phyloP scores from a whole-genome alignment of 176 grass and related monocot genomes.

The Phoenix roebelenii region DNA sequence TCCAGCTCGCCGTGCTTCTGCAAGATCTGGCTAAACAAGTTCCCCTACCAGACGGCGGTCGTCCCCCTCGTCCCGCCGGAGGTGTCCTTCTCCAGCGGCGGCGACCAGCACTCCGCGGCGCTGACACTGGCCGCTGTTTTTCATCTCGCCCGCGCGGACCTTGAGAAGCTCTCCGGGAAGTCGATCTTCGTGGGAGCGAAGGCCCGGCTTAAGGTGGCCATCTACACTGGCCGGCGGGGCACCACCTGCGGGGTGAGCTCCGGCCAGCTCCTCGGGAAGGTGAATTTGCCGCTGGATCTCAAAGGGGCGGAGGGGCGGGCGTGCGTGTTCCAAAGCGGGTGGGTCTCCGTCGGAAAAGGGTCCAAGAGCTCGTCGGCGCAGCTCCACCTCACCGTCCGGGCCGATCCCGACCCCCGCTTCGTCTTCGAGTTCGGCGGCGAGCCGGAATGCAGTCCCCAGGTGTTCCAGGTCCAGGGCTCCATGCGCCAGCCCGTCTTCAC shows the following conservation, averaged over 20 bases:
- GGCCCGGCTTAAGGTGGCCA: constrained; percentile 47
- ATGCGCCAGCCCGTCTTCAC: constrained; percentile 92
- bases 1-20: no score
- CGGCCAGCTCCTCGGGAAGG: constrained; percentile 57
- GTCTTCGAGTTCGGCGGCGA: constrained; percentile 93
- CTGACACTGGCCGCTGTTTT: constrained; percentile 33
- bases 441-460: constrained; percentile 84
- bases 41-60: no score
- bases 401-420: constrained; percentile 68
- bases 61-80: no score
- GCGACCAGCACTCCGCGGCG: no score
- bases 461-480: constrained; percentile 46
- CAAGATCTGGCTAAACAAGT: no score
- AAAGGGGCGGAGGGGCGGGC: constrained; percentile 44
- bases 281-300: constrained; percentile 56
- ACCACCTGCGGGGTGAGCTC: constrained; percentile 45
- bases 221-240: constrained; percentile 61
- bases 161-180: constrained; percentile 51
- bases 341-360: constrained; percentile 56
- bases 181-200: constrained; percentile 29
- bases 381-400: constrained; percentile 57
- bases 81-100: no score
- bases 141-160: constrained; percentile 55
- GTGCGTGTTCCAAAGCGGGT: constrained; percentile 52
- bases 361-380: constrained; percentile 24